Base-by-base conservation (phyloP, 2,329 filamentous ascomycete genomes). In the Remersonia thermophila region DNA sequence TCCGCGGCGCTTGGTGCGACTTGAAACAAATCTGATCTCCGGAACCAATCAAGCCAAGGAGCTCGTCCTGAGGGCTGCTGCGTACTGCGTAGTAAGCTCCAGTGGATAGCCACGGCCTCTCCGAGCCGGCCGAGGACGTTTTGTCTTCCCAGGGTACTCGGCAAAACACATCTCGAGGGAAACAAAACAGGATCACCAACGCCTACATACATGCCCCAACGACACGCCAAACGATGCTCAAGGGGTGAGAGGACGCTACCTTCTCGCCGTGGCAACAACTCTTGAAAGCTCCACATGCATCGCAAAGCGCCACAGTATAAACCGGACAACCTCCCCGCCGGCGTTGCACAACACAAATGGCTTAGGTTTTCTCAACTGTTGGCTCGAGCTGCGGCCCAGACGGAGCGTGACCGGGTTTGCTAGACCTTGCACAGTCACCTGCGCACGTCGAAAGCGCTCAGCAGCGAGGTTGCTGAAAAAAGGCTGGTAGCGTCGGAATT, bases 361-460 rank as follows among this genome's bases (percentile, higher is more conserved):
- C n/a, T n/a, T n/a, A 32, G 16, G 26, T 26, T 37, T 39, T 32
- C 30, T 37, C 38, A 11, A 32, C 29, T 32, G 25, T 18, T 35
- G 11, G 20, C 20, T 23, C 31, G 29, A 9, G 39, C 35, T 30
- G 32, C 45, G 41, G 45, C 32, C 34, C 32, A 46, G 38, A 39
- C 47, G 47, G 45, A 47, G 42, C 39, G 43, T 38, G 41, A 47
- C 49, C 47, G 40, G 38, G 14, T 33, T 33, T 28, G 34, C 32
- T 35, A 27, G 33, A 36, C 17, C 17, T 14, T 39, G 34, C 32
- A 35, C 35, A 38, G 35, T 31, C 27, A 27, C 33, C 16, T 23
- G 36, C 26, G 32, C 27, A 32, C 28, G 30, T n/a, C 29, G 28
- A 33, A 27, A 32, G 38, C 37, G 23, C 20, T 23, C 20, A 23